Base-by-base conservation (phyloP, 2,329 filamentous ascomycete species). In the Myriosclerotinia curreyana region DNA sequence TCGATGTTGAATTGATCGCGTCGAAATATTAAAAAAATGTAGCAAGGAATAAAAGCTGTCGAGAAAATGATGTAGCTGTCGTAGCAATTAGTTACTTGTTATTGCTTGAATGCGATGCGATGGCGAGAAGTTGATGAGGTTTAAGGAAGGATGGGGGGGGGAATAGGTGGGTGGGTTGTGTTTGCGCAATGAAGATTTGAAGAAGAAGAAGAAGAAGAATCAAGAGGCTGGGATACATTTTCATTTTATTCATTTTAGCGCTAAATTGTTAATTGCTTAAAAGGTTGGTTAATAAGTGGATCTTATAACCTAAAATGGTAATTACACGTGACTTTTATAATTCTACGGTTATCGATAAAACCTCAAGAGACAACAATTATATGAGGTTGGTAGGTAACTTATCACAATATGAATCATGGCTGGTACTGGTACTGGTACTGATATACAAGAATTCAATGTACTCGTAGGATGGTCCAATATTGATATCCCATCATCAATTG, bases 191-290 rank as follows among this genome's bases (percentile, higher is more conserved):
- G 25, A 44, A 61, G 36, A 34, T 42, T 40, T n/a, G 49, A 62
- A 62, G 38, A 56, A 60, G 60, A 62, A 62, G n/a, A n/a, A n/a
- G 49, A 62, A 62, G 38, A 56, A 60, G 60, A 62, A 62, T 62
- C 51, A 48, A 62, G 60, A 62, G 60, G 51, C 40, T 62, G 60
- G 60, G 50, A 54, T 62, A 44, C 54, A 56, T 56, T 56, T 56
- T 31, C 5, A 44, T 12, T n/a, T 42, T 20, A 17, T 46, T 56
- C n/a, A 15, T 42, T 28, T 28, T 58, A 58, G 44, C 40, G 2
- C 5, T 17, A 14, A 36, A 17, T 48, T 40, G 28, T 20, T 25
- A 44, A 36, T n/a, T 44, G 28, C 2, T 31, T 31, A 31, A 31
- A 31, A 31, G 5, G 2, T 31, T 44, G 17, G 25, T 44, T 25